phyloP scores from a whole-genome alignment of 129 eudicot species.

The Helianthus tuberosus region DNA sequence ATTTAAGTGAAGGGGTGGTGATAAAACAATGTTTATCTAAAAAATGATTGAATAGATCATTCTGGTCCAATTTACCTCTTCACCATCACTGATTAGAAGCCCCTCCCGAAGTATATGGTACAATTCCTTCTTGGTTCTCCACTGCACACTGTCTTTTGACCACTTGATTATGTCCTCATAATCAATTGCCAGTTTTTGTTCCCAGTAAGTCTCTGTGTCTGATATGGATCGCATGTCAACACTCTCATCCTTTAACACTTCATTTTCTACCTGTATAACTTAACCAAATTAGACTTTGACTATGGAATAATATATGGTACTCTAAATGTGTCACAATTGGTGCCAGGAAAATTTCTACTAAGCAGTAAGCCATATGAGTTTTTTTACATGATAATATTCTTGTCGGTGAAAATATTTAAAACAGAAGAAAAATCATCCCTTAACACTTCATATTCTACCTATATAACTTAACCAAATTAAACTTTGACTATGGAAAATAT shows the following conservation, averaged over 20 bases:
- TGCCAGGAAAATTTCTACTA: no score
- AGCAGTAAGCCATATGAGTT: no score
- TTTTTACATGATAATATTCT: no score
- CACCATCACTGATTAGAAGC: neutral
- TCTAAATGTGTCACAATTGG: no score
- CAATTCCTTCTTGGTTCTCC: conserved; percentile 8
- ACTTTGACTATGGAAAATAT: no score
- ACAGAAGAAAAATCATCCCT: no score
- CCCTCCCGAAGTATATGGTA: conserved; percentile 1
- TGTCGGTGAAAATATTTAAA: no score
- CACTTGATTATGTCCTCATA: neutral
- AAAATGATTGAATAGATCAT: neutral
- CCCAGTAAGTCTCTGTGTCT: neutral
- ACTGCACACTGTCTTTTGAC: neutral
- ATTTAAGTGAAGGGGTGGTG: neutral
- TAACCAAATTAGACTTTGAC: neutral
- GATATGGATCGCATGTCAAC: neutral
- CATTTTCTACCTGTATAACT: conserved; percentile 6
- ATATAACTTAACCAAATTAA: no score
- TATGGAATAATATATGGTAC: no score
- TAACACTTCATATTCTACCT: no score
- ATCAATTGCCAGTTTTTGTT: neutral
- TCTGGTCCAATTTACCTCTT: neutral
- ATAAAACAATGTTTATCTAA: neutral
- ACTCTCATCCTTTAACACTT: neutral